Conservation (phyloP, 2,329 filamentous ascomycete genomes). For the Xylariaceae sp. region DNA sequence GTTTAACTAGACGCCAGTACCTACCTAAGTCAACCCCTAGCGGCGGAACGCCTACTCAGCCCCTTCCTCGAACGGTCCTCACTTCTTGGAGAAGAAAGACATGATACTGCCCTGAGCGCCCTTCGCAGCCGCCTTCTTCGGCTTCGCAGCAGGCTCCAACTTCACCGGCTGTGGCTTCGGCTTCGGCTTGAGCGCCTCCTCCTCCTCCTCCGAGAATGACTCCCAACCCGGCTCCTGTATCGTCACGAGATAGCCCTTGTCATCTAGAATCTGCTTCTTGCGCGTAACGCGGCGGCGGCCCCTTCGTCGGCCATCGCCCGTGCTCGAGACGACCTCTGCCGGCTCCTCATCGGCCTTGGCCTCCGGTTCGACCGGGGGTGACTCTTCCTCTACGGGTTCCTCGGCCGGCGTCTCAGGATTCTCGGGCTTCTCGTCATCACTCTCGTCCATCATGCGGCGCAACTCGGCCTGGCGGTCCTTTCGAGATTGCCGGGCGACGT, state of each 20-base stretch:
- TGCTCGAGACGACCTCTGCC: conserved; percentile 34
- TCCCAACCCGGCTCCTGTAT: conserved; percentile 40
- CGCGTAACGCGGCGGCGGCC: conserved; percentile 36
- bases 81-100: conserved; percentile 42
- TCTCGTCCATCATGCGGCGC: conserved; percentile 40
- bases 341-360: conserved; percentile 33
- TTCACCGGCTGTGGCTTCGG: conserved; percentile 25
- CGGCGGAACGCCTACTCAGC: neutral
- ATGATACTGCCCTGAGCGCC: conserved; percentile 38
- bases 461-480: conserved; percentile 36
- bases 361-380: conserved; percentile 25
- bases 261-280: conserved; percentile 40
- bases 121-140: conserved; percentile 34
- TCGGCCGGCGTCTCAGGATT: conserved; percentile 29
- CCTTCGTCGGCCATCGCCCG: conserved; percentile 32
- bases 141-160: conserved; percentile 28
- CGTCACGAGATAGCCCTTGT: conserved; percentile 41
- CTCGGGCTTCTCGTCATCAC: conserved; percentile 35
- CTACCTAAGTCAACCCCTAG: too few species aligned
- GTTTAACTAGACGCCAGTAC: too few species aligned
- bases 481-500: conserved; percentile 27
- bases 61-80: neutral
- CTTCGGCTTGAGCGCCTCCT: conserved; percentile 27
- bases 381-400: conserved; percentile 35
- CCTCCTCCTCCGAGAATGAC: conserved; percentile 41